Base-by-base conservation (phyloP, 768 basidiomycete species). In the Auricularia cornea region DNA sequence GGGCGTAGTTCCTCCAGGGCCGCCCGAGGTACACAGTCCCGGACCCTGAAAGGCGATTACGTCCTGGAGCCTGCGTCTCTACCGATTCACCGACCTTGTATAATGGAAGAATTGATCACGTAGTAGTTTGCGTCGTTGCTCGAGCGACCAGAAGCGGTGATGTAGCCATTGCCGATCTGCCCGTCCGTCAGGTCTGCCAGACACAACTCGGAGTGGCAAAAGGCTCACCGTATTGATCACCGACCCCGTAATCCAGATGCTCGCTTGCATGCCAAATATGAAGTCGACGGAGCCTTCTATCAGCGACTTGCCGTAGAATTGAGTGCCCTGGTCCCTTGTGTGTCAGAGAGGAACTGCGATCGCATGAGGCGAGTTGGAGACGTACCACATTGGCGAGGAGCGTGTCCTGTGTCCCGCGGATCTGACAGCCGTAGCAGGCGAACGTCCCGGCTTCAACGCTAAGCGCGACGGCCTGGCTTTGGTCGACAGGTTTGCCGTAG, bases 91-190 rank as follows among this genome's bases (percentile, higher is more conserved):
- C 8, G 26, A 60, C 29, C 30, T 51, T 59, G 40, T 20, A 52
- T 18, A 3, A 32, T 59, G 32, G 6, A 68, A 79, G 70, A 63
- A 82, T 82, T 82, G 54, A 80, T 81, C 16, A 76, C 77, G 32
- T 63, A 66, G 66, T 83, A 80, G 54, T 79, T 72, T 1, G 79
- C 75, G 62, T 75, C 67, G 20, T n/a, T 26, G 14, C 44, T 54
- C 16, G 33, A 38, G 26, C 82, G 76, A 6, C 83, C 82, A 60
- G 73, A 80, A 1, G 83, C 82, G 5, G 81, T 83, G 31, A 83
- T 73, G 59, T 69, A 80, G 5, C 82, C 83, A 35, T 74, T 69
- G 41, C 72, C 79, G 5, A 73, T 75, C 62, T 63, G 35, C 20
- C 2, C n/a, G 30, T 8, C 10, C 8, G 26, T 28, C 16, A 10